phyloP scores from a whole-genome alignment of 192 early-diverging fungal genomes.

The Entrophospora sp. region DNA sequence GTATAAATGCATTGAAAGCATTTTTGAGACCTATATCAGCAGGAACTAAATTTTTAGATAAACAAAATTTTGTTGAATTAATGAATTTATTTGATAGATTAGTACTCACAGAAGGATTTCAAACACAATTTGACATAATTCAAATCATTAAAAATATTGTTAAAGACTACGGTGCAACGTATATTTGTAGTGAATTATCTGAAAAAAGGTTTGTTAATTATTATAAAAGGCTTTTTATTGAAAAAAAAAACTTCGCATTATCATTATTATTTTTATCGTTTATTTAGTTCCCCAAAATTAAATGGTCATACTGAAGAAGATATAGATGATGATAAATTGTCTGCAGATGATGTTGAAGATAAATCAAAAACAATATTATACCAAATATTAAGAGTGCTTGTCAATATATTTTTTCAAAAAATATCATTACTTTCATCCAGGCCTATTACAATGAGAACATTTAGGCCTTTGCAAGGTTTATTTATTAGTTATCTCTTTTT shows the following conservation, averaged over 20 bases:
- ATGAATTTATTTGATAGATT: slow-evolving; percentile 63
- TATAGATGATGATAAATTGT: neutral
- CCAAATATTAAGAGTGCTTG: slow-evolving; percentile 31
- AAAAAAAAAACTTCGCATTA: neutral
- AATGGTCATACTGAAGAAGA: neutral
- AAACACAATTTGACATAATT: slow-evolving; percentile 1
- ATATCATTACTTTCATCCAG: slow-evolving; percentile 29
- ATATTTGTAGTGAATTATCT: slow-evolving; percentile 29
- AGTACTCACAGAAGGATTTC: slow-evolving; percentile 44
- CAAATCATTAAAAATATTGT: slow-evolving; percentile 41
- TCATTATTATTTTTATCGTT: neutral
- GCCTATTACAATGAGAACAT: neutral
- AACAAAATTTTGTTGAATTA: slow-evolving; percentile 56
- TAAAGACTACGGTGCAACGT: slow-evolving; percentile 25
- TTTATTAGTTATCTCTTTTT: slow-evolving; percentile 10
- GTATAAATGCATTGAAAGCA: slow-evolving; percentile 43
- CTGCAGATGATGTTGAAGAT: neutral
- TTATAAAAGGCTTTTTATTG: neutral
- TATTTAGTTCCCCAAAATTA: neutral
- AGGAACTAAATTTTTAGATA: slow-evolving; percentile 29
- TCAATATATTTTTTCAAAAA: slow-evolving; percentile 39
- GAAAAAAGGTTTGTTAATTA: neutral
- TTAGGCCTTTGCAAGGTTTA: neutral
- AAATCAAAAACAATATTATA: slow-evolving; percentile 27
- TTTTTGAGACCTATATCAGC: slow-evolving; percentile 41